phyloP scores from a whole-genome alignment of 495 filamentous ascomycete species.

The Podospora tetraspora region DNA sequence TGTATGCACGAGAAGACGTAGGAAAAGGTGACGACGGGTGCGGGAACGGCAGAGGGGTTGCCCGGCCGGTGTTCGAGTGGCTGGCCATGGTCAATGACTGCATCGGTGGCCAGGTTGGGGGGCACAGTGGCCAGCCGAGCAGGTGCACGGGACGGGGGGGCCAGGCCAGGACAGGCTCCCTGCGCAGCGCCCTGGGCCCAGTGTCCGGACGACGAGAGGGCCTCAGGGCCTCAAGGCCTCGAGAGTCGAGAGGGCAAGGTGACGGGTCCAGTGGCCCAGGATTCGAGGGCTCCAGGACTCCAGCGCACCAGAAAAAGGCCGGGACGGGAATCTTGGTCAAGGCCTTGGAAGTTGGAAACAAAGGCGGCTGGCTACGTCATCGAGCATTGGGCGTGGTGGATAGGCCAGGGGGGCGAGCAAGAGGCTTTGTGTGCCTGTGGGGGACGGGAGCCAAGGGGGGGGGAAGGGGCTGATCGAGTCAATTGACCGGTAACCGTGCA shows the following conservation, averaged over 20 bases:
- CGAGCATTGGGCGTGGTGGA: slow-evolving; percentile 12
- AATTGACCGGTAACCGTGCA: neutral
- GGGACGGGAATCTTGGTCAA: slow-evolving; percentile 8
- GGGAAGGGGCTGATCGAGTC: neutral
- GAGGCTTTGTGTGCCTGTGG: neutral
- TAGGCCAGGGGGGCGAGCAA: slow-evolving; percentile 1
- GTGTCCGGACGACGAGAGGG: neutral
- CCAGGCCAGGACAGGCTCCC: neutral
- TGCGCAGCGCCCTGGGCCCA: no score
- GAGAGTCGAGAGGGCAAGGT: neutral
- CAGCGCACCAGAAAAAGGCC: neutral
- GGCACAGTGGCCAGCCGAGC: neutral
- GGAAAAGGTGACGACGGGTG: neutral
- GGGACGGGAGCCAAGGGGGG: neutral
- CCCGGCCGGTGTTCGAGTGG: neutral
- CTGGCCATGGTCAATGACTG: neutral
- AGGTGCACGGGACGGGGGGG: neutral
- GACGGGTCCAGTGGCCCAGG: no score
- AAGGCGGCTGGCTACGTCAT: slow-evolving; percentile 19
- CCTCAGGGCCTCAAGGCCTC: neutral
- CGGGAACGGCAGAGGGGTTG: neutral
- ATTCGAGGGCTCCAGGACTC: neutral
- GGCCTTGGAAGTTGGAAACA: slow-evolving; percentile 16
- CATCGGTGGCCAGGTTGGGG: neutral
- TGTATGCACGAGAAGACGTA: neutral